phyloP scores from a whole-genome alignment of 805 yeast species.

The Helenozyma rhizophorensis region DNA sequence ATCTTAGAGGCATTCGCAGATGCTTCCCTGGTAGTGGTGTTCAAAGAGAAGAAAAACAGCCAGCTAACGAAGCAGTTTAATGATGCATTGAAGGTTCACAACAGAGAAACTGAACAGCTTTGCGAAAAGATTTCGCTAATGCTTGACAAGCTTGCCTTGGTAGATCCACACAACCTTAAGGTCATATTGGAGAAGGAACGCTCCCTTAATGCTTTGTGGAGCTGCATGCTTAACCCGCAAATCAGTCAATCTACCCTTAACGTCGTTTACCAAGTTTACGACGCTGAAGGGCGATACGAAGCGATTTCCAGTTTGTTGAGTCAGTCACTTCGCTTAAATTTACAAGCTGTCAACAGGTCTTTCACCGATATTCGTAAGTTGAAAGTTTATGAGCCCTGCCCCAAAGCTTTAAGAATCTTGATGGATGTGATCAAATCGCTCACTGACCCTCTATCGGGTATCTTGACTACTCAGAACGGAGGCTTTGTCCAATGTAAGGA shows the following conservation, averaged over 20 bases:
- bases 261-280: slow-evolving; percentile 70
- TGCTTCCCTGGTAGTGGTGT: slow-evolving; percentile 16
- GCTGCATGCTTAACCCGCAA: slow-evolving; percentile 64
- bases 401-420: slow-evolving; percentile 65
- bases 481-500: slow-evolving; percentile 3
- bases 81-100: slow-evolving; percentile 28
- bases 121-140: slow-evolving; percentile 17
- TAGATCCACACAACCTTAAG: slow-evolving; percentile 23
- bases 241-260: slow-evolving; percentile 68
- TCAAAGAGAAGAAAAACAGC: slow-evolving; percentile 20
- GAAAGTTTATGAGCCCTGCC: slow-evolving; percentile 65
- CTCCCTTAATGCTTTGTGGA: slow-evolving; percentile 64
- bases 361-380: slow-evolving; percentile 42
- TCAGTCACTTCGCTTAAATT: slow-evolving; percentile 38
- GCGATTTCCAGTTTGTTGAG: slow-evolving; percentile 57
- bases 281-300: slow-evolving; percentile 70
- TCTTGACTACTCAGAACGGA: slow-evolving; percentile 24
- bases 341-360: slow-evolving; percentile 46
- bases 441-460: slow-evolving; percentile 63
- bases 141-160: slow-evolving; percentile 30
- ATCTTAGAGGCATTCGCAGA: slow-evolving; percentile 17
- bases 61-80: slow-evolving; percentile 15
- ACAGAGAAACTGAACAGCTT: slow-evolving; percentile 22
- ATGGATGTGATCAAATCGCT: slow-evolving; percentile 68
- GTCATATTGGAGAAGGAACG: slow-evolving; percentile 20